Evolutionary conservation across 2,329 filamentous ascomycete genomes (phyloP).

Genomic region (Hymenotorrendiella dingleyae): DNA sequence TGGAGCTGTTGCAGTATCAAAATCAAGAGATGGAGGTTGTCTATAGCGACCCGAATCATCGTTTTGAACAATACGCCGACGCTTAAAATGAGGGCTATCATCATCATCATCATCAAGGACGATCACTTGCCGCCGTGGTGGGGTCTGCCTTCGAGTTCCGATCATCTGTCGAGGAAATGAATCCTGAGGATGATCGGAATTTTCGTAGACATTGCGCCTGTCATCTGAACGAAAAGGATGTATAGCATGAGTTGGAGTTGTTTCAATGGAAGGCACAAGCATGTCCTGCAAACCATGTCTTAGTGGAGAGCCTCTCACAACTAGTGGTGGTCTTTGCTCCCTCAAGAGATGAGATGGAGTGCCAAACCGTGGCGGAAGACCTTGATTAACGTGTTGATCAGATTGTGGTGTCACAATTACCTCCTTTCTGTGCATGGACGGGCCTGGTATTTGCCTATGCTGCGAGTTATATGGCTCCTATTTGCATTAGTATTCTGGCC

Average conservation of each 20-base stretch:
- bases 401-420: conserved; percentile 22
- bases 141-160: conserved; percentile 17
- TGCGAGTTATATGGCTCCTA: conserved; percentile 18
- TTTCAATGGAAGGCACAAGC: conserved; percentile 31
- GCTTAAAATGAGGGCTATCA: conserved; percentile 26
- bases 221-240: conserved; percentile 17
- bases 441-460: conserved; percentile 10
- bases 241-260: conserved; percentile 19
- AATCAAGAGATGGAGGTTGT: conserved; percentile 21
- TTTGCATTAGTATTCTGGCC: conserved; percentile 17
- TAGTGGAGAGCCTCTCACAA: conserved; percentile 24
- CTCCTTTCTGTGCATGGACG: conserved; percentile 19
- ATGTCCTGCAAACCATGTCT: conserved; percentile 27
- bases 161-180: conserved; percentile 16
- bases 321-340: conserved; percentile 24
- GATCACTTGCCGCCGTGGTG: conserved; percentile 25
- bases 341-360: conserved; percentile 13
- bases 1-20: conserved; percentile 13
- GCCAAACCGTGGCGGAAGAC: conserved; percentile 12
- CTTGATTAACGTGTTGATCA: conserved; percentile 21
- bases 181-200: conserved; percentile 14
- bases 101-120: conserved; percentile 30
- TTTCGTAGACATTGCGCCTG: conserved; percentile 11
- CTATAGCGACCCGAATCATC: conserved; percentile 24
- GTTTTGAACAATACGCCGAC: conserved; percentile 25